phyloP scores from a whole-genome alignment of 257 asterid genomes.

The Salvia hispanica region DNA sequence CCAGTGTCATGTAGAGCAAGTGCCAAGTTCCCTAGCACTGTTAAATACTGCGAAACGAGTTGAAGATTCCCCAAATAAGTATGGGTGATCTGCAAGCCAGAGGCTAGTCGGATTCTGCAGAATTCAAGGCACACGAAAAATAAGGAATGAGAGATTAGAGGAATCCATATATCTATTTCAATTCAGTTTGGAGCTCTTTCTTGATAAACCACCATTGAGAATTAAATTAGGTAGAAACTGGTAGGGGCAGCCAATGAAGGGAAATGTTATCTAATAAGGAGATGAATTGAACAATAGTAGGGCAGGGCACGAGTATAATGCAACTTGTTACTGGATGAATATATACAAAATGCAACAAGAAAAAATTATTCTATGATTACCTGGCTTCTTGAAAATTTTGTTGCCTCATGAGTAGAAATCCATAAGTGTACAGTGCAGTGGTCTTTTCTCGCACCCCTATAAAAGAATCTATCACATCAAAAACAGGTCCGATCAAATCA shows the following conservation, averaged over 20 bases:
- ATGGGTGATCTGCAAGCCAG: conserved; percentile 94
- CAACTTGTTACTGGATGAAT: conserved; percentile 16
- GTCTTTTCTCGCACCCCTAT: conserved; percentile 93
- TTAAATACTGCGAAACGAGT: conserved; percentile 92
- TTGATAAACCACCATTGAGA: not conserved
- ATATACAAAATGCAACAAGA: conserved; percentile 12
- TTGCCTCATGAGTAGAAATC: conserved; percentile 87
- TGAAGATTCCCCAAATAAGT: conserved; percentile 85
- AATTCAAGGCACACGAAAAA: conserved; percentile 13
- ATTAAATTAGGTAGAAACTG: not conserved
- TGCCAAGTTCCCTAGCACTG: conserved; percentile 84
- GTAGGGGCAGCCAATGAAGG: not conserved
- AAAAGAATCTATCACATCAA: conserved; percentile 75
- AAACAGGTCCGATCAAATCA: conserved; percentile 85
- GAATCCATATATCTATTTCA: conserved; percentile 7
- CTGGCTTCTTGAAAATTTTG: conserved; percentile 95
- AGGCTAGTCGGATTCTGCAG: conserved; percentile 77
- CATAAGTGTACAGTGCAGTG: conserved; percentile 69
- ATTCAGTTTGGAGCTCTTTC: conserved; percentile 7
- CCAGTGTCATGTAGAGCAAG: conserved; percentile 89
- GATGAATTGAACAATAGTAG: conserved; percentile 3
- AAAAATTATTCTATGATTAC: conserved; percentile 36
- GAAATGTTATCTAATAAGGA: not conserved
- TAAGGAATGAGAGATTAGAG: conserved; percentile 24
- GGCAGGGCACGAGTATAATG: conserved; percentile 20